These are phyloP conservation scores for Solanum chaucha DNA, from an alignment of 257 asterid species.

Conservation along the genomic window DNA sequence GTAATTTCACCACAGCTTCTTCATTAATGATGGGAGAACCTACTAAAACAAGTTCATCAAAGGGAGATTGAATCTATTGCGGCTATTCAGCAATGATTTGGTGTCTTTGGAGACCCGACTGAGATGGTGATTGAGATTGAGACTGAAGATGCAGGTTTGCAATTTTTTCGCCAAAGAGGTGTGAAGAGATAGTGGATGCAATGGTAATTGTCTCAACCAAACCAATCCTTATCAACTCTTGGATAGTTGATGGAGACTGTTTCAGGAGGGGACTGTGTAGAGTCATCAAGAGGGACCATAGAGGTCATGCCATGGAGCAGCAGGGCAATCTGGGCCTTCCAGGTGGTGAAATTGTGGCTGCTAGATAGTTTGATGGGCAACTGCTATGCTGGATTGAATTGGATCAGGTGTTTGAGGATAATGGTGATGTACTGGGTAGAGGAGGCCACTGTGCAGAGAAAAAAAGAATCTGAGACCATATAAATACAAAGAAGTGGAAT, in stretches of 20 bases:
- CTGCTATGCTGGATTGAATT: not conserved
- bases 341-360: not conserved
- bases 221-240: no score
- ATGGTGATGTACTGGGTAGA: not conserved
- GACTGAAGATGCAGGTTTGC: not conserved
- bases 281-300: no score
- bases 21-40: not conserved
- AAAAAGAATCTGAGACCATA: not conserved
- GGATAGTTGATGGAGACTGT: no score
- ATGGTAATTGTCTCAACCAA: not conserved
- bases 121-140: not conserved
- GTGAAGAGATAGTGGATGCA: not conserved
- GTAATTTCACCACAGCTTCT: not conserved
- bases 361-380: not conserved
- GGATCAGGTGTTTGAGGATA: not conserved
- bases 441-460: not conserved
- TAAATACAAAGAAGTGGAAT: not conserved
- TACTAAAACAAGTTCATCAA: not conserved
- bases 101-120: not conserved
- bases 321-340: not conserved
- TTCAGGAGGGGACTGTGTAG: no score
- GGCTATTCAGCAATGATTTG: not conserved
- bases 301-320: no score
- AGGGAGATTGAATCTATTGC: not conserved
- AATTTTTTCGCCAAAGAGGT: not conserved